Conservation (phyloP, 441 rosid genomes). For the Corymbia calophylla region DNA sequence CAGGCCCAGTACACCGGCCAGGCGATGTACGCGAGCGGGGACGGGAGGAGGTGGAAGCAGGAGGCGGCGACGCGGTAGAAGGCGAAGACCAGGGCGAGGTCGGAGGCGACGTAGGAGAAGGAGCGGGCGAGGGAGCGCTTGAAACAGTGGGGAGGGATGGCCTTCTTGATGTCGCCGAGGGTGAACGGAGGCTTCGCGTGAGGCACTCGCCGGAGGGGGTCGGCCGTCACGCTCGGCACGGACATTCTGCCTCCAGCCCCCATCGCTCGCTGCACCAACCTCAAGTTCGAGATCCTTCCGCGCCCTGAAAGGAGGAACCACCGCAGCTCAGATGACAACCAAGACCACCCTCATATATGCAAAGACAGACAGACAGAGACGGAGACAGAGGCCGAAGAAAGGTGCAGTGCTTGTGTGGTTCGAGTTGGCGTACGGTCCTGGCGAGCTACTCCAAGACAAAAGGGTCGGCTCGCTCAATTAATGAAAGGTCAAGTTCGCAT, state of each 20-base stretch:
- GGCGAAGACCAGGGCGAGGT: slow-evolving; percentile 49
- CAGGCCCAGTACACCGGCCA: slow-evolving; percentile 80
- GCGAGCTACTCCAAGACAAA: background rate
- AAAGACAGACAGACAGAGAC: background rate
- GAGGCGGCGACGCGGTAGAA: slow-evolving; percentile 58
- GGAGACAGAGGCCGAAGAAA: background rate
- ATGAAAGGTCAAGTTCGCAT: background rate
- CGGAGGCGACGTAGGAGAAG: slow-evolving; percentile 61
- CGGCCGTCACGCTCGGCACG: background rate
- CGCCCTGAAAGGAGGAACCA: background rate
- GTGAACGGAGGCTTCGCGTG: slow-evolving; percentile 65
- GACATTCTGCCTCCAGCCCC: background rate
- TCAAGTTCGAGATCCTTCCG: background rate
- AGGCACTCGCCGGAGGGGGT: slow-evolving; percentile 58
- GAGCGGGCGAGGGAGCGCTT: slow-evolving; percentile 72
- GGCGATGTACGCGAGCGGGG: slow-evolving; percentile 47
- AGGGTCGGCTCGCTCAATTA: background rate
- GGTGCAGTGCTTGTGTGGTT: background rate
- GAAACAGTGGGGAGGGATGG: slow-evolving; percentile 89
- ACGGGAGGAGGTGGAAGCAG: slow-evolving; percentile 58
- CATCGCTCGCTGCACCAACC: background rate
- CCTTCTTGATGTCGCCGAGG: slow-evolving; percentile 68
- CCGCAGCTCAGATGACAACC: background rate
- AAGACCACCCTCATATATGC: background rate
- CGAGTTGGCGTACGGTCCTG: background rate